Evolutionary conservation across 257 asterid species (phyloP), one percentile per base, ranked within the genome.

Genomic region (Nicotiana attenuata): DNA sequence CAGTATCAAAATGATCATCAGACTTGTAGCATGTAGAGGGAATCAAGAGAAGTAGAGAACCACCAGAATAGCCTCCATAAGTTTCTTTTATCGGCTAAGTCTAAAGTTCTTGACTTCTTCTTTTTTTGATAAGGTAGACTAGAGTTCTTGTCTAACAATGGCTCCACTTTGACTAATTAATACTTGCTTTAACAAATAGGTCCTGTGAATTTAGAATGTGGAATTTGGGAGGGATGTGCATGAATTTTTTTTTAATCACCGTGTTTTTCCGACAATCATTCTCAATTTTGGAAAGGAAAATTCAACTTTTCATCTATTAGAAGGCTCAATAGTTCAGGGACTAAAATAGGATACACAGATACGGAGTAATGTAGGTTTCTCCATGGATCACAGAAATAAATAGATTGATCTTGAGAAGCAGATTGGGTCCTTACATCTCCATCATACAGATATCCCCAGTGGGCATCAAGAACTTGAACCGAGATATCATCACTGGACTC

Each of bases 361-460:
- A 75, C 52, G 41, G 60, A 71, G 80, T 73, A 73, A 22, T 24
- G 50, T 50, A 50, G 41, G 38, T 24, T 47, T 73, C 24, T 47
- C 61, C 63, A 73, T 35, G 9, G 60, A 71, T 20, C 17, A 22
- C 38, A 81, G 83, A 65, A 79, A 60, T 55, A 16, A 75, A 50
- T 19, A 15, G 26, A 75, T 26, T 15, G 69, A 81, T 29, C 59
- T 16, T 52, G 69, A 22, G 53, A 38, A 81, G 19, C 20, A 56
- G 80, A 41, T 73, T 38, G 66, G 67, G 78, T 86, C 83, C 93
- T 92, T 92, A 94, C 98, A 83, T 94, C 98, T 81, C 83, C 90
- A 60, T 91, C 89, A 61, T 90, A 86, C 81, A 94, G 93, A 85
- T 91, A 90, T 83, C 98, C 98, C 98, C 98, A 94, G 85, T 94